Evolutionary conservation across 495 filamentous ascomycete species (phyloP), one percentile per base, ranked within the genome.

Genomic region (Penicillium robsamsonii): DNA sequence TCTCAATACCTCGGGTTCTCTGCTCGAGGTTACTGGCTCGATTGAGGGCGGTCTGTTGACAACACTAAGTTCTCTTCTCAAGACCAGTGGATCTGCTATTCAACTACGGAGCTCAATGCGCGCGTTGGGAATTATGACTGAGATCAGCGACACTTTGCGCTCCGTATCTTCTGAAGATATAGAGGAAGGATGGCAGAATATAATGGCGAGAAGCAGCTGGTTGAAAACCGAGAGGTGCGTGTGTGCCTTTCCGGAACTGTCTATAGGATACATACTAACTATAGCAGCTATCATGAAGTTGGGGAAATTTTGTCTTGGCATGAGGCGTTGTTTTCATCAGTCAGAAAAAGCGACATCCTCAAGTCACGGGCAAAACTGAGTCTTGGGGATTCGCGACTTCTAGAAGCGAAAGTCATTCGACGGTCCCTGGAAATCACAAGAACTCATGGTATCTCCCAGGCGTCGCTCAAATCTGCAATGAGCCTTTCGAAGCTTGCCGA

Each of bases 391-490:
- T 80, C 86, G n/a, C 84, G 87, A 37, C 69, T 89, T 8, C 73
- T 87, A 11, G 89, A 97, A 66, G 82, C 90, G 17, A 81, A 86
- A 47, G 81, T 81, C 12, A 81, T 96, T 59, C 77, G 96, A 3
- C 71, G 84, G 25, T 87, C 90, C 2, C 86, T 92, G 7, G 74
- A 81, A 41, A 81, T 96, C 49, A 88, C 87, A 56, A 82, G 91
- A 46, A 83, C 80, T 53, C 91, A 96, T 66, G 88, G 81, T 31
- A 87, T 88, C 18, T 79, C 88, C 3, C 93, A 97, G 65, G 90
- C 94, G 60, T 92, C 92, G 2, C 67, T 97, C 30, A 88, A 90
- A 59, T 80, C 87, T 9, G 88, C 90, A 15, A 95, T 91, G 1
- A 88, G 87, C 45, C 80, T 97, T 25, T 88, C 82, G 3, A 82